These are phyloP conservation scores for Suillus tomentosus DNA, from an alignment of 768 basidiomycete species.

Conservation along the genomic window DNA sequence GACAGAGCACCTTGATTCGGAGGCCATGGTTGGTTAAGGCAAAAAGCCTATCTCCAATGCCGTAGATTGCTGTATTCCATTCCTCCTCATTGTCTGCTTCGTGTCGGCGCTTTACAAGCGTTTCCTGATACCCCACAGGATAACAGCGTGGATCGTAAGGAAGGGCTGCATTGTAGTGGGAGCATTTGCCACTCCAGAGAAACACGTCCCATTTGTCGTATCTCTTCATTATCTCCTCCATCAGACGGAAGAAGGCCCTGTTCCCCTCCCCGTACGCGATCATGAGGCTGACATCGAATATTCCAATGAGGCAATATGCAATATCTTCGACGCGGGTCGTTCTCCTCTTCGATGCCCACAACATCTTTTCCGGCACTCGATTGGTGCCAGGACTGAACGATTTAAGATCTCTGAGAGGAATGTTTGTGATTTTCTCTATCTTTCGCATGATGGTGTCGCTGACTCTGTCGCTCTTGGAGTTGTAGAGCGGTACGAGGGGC, in stretches of 20 bases:
- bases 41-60: conserved; percentile 16
- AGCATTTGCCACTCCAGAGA: conserved; percentile 13
- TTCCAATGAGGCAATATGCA: conserved; percentile 22
- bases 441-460: conserved; percentile 5
- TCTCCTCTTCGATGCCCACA: conserved; percentile 22
- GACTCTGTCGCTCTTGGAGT: conserved; percentile 12
- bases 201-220: conserved; percentile 17
- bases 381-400: conserved; percentile 11
- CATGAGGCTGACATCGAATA: conserved; percentile 20
- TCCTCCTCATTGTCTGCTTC: conserved; percentile 4
- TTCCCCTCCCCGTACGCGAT: conserved; percentile 22
- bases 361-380: conserved; percentile 15
- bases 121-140: conserved; percentile 3
- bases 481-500: conserved; percentile 10
- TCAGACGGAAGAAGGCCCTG: conserved; percentile 20
- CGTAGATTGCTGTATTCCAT: not conserved
- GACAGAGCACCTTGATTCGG: conserved; percentile 8
- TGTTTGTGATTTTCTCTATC: conserved; percentile 12
- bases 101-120: not conserved
- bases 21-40: conserved; percentile 17
- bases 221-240: conserved; percentile 16
- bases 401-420: conserved; percentile 11
- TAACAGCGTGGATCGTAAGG: conserved; percentile 13
- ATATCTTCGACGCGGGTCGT: conserved; percentile 24
- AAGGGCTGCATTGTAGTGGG: conserved; percentile 11